Evolutionary conservation across 192 early-diverging fungal species (phyloP).

Genomic region (Umbelopsis isabellina): DNA sequence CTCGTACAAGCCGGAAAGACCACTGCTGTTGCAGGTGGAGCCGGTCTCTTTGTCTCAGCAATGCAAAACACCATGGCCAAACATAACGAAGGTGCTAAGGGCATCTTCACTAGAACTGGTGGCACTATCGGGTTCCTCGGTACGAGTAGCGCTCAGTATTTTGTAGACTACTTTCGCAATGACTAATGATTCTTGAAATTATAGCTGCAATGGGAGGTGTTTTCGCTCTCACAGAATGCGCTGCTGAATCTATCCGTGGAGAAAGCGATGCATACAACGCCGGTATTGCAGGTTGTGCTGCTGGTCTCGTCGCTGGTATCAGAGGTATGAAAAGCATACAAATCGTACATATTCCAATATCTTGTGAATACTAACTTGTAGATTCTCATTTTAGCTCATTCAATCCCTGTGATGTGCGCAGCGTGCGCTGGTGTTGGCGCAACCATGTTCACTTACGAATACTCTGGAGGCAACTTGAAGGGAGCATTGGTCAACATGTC

Average conservation of each 20-base stretch:
- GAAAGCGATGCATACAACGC: constrained; percentile 75
- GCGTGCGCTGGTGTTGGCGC: constrained; percentile 66
- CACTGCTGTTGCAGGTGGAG: constrained; percentile 56
- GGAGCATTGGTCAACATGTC: constrained; percentile 47
- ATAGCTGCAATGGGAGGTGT: constrained; percentile 80
- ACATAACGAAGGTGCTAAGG: constrained; percentile 51
- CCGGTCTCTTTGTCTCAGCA: constrained; percentile 71
- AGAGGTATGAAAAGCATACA: constrained; percentile 36
- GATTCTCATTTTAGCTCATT: constrained; percentile 40
- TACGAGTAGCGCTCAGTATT: constrained; percentile 38
- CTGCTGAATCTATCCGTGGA: constrained; percentile 58
- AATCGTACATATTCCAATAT: not conserved
- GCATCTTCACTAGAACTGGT: constrained; percentile 64
- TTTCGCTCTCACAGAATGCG: constrained; percentile 70
- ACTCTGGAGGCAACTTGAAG: constrained; percentile 61
- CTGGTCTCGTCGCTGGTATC: constrained; percentile 70
- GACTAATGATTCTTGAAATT: not conserved
- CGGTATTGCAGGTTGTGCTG: constrained; percentile 71
- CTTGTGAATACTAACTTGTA: not conserved
- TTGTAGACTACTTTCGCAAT: not conserved
- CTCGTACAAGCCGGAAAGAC: constrained; percentile 50
- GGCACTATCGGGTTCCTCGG: constrained; percentile 71
- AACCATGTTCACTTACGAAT: constrained; percentile 70
- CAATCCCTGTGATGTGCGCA: constrained; percentile 64
- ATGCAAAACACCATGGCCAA: constrained; percentile 67